These are phyloP conservation scores for Sarocladiaceae sp. DNA, from an alignment of 2,329 filamentous ascomycete genomes.

Conservation along the genomic window DNA sequence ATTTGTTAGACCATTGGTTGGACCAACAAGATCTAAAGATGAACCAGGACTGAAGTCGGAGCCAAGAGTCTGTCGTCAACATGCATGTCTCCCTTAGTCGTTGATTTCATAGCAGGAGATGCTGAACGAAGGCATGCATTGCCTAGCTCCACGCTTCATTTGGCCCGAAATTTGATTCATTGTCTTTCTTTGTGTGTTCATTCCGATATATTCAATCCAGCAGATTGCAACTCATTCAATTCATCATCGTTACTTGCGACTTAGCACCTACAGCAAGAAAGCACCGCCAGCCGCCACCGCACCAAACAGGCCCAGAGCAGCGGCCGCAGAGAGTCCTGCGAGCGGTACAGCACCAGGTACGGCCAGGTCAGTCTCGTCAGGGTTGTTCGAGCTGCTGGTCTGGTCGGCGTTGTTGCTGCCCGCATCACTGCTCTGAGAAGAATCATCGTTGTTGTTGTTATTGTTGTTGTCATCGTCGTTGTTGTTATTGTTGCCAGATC, in stretches of 20 bases:
- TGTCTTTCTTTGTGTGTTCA: no score
- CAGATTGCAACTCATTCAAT: background rate
- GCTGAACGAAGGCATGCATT: no score
- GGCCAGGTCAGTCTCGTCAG: background rate
- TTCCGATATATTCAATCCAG: no score
- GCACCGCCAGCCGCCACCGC: constrained; percentile 2
- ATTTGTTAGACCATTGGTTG: no score
- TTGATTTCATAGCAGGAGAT: no score
- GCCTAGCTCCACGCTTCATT: no score
- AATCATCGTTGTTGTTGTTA: constrained; percentile 5
- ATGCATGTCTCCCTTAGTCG: no score
- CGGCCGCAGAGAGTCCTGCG: background rate
- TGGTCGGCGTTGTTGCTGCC: background rate
- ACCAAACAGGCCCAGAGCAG: background rate
- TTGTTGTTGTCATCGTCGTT: constrained; percentile 5
- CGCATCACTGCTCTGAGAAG: background rate
- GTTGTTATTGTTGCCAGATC: constrained; percentile 4
- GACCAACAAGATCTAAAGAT: no score
- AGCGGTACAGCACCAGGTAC: background rate
- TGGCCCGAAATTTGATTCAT: no score
- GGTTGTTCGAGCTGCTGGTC: background rate
- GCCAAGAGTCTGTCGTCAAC: no score
- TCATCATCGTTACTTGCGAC: no score
- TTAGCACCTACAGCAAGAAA: constrained; percentile 1
- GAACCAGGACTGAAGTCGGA: no score